Conservation (phyloP, 805 yeast species). For the Metschnikowia arizonensis region DNA sequence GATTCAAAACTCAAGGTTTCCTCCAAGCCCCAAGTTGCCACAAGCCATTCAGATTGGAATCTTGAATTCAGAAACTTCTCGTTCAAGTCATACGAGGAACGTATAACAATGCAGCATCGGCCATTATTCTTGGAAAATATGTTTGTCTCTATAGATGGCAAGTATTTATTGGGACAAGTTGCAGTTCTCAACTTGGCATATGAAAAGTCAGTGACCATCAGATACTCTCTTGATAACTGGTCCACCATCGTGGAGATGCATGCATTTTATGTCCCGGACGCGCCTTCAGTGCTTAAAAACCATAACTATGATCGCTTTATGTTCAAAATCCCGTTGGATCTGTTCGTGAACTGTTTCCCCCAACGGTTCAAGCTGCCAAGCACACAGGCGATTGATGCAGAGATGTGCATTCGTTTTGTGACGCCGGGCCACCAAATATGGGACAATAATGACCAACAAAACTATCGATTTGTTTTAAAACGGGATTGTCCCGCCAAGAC, state of each 20-base stretch:
- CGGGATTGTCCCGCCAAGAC: not conserved
- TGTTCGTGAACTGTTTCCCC: conserved; percentile 10
- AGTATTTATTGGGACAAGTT: conserved; percentile 62
- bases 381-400: conserved; percentile 21
- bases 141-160: conserved; percentile 55
- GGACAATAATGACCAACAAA: conserved; percentile 67
- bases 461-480: conserved; percentile 47
- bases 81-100: conserved; percentile 43
- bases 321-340: conserved; percentile 51
- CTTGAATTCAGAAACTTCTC: conserved; percentile 42
- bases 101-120: not conserved
- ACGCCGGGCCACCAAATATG: conserved; percentile 54
- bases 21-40: conserved; percentile 14
- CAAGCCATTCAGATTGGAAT: conserved; percentile 37
- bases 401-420: conserved; percentile 56
- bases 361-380: conserved; percentile 9
- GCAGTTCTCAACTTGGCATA: conserved; percentile 74
- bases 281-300: conserved; percentile 45
- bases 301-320: conserved; percentile 66
- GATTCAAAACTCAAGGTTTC: conserved; percentile 13
- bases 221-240: conserved; percentile 82
- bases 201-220: conserved; percentile 60
- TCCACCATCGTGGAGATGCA: conserved; percentile 64
- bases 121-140: conserved; percentile 55
- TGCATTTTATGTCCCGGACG: conserved; percentile 56